Evolutionary conservation across 2,329 filamentous ascomycete species (phyloP), one percentile per base, ranked within the genome.

Genomic region (Aspergillus latus): DNA sequence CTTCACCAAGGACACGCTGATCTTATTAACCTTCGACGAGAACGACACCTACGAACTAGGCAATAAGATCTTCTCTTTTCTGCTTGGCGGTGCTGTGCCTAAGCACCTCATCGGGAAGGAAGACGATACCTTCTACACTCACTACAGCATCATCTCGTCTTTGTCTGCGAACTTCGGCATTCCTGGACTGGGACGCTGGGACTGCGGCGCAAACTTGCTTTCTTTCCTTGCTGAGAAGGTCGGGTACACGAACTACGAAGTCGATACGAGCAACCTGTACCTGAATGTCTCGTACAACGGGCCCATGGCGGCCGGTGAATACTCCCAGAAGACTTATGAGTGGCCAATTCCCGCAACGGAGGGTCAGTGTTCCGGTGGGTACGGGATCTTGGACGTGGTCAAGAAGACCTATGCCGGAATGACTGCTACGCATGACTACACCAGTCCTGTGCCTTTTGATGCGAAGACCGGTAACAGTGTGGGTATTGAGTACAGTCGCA

Each of bases 21-120:
- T 94, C n/a, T 76, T 93, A 5, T 73, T 94, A 59, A 92, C 86
- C n/a, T 94, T 90, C 66, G 90, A 95, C 62, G 90, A 94, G 76
- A 90, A 87, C 72, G 82, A 88, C 64, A 85, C 83, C 9, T 91
- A 92, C 73, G 74, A 78, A 11, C 76, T 78, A 29, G 82, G 82
- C 62, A 94, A 93, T 80, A 80, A 80, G 36, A 80, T 94, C 57
- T 82, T 89, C 58, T 84, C 78, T 59, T 80, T 94, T 61, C 80
- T 94, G 0, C 76, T 95, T 1, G 90, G 90, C 15, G 89, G 89
- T 58, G 87, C 85, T 13, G 73, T 95, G 1, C 88, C 88, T 9
- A 53, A 77, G 2, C 46, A 81, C 8, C 81, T 88, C 2, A 74
- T 84, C 32, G 88, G 87, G 56, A 90, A 87, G 21, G 83, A 78